Evolutionary conservation across 495 filamentous ascomycete species (phyloP).

Genomic region (Trichoderma asperelloides): DNA sequence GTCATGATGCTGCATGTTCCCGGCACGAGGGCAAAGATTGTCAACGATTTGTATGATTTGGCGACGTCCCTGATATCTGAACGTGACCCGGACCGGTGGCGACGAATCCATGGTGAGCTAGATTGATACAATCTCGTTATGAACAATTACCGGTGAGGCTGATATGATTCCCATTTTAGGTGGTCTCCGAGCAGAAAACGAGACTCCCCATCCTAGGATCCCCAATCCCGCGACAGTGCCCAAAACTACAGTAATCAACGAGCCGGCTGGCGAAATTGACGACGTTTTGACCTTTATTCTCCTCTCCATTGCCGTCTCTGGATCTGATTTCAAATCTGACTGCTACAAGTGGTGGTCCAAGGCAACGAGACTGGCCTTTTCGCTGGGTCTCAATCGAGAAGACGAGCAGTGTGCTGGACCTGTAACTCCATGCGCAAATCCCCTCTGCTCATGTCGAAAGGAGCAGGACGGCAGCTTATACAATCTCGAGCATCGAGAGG

Average conservation of each 20-base stretch:
- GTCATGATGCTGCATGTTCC: slow-evolving; percentile 32
- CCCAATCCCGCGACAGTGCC: slow-evolving; percentile 5
- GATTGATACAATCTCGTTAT: background rate
- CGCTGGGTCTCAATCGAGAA: slow-evolving; percentile 51
- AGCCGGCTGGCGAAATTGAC: slow-evolving; percentile 49
- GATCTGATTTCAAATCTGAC: slow-evolving; percentile 71
- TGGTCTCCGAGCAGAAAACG: slow-evolving; percentile 10
- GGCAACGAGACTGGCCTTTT: slow-evolving; percentile 64
- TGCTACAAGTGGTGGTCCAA: slow-evolving; percentile 76
- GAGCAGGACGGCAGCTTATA: slow-evolving; percentile 10
- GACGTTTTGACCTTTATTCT: slow-evolving; percentile 73
- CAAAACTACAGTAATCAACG: slow-evolving; percentile 10
- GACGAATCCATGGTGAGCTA: slow-evolving; percentile 7
- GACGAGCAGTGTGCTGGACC: slow-evolving; percentile 52
- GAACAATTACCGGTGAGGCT: background rate
- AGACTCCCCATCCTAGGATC: background rate
- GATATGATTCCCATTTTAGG: background rate
- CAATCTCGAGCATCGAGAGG: slow-evolving; percentile 51
- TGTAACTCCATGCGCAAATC: slow-evolving; percentile 12
- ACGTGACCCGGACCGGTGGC: slow-evolving; percentile 14
- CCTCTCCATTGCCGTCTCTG: slow-evolving; percentile 68
- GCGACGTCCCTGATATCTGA: slow-evolving; percentile 11
- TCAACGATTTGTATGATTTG: slow-evolving; percentile 12
- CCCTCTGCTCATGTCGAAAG: slow-evolving; percentile 13
- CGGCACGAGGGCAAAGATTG: slow-evolving; percentile 10